These are phyloP conservation scores for Spergularia marina DNA, from an alignment of 148 eudicot species.

Conservation along the genomic window DNA sequence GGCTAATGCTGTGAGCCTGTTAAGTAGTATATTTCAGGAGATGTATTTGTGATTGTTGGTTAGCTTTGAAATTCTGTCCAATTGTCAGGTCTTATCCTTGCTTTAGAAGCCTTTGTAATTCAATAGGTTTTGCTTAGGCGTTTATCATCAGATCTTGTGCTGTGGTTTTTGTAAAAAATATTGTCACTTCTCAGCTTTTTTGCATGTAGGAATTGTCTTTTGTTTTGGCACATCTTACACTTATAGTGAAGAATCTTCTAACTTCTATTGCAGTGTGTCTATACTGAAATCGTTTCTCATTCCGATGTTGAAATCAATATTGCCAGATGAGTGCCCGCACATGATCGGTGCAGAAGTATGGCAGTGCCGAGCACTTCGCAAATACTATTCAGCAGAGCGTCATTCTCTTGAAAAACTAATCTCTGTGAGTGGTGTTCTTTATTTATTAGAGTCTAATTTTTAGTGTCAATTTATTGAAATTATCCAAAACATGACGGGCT, in stretches of 20 bases:
- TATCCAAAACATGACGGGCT: neutral
- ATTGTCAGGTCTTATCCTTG: neutral
- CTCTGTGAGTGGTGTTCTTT: constrained; percentile 48
- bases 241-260: constrained; percentile 5
- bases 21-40: no score
- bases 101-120: constrained; percentile 3
- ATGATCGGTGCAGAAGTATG: constrained; percentile 39
- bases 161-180: neutral
- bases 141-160: neutral
- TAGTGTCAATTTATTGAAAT: neutral
- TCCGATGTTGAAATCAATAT: constrained; percentile 72
- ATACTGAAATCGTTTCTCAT: constrained; percentile 59
- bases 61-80: no score
- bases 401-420: constrained; percentile 57
- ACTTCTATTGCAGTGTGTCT: constrained; percentile 64
- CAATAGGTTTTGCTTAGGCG: neutral
- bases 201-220: neutral
- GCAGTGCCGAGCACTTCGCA: constrained; percentile 38
- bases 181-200: neutral
- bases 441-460: neutral
- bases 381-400: constrained; percentile 52
- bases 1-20: no score
- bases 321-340: constrained; percentile 69
- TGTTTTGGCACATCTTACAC: constrained; percentile 3
- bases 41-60: no score